Base-by-base conservation (phyloP, 108 stramenopile species). In the Mediolabrus comicus region DNA sequence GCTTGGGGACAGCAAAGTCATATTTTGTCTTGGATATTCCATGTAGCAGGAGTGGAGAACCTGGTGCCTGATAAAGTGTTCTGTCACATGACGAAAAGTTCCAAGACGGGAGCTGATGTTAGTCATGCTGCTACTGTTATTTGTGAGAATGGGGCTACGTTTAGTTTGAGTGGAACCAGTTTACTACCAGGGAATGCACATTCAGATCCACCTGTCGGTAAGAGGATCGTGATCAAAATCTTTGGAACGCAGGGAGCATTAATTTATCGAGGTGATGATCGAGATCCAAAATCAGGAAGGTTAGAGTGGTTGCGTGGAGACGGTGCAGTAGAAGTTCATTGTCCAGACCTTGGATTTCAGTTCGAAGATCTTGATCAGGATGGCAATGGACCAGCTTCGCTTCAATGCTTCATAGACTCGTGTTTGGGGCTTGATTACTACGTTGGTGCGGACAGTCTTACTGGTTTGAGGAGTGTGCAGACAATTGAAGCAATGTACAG, bases 1-100 rank as follows among this genome's bases (percentile, higher is more conserved):
- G 82, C 74, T 4, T 88, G 87, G 87, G 90, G 87, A 11, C 90
- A 91, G 36, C 65, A 71, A 22, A 79, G 76, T 12, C 90, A 91
- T 84, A 17, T 85, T 0, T 46, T 91, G 39, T 86, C 84, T 28
- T 91, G 87, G 81, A 65, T 91, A 14, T 83, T 75, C 52, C 82
- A 87, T 39, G 86, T 85, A 13, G 51, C 62, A 4, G 69, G 64
- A 12, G 67, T 72, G 36, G 63, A 67, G 6, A 52, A 43, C 53
- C 43, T 87, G 28, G 33, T 71, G 25, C 89, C 89, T 10, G 24
- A 51, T 5, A 32, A 67, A 5, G 89, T 87, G 1, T 84, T 49
- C 63, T 85, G 83, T 58, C 49, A 54, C 17, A 85, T 90, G 86
- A 84, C 69, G 1, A 77, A 79, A 31, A 75, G 76, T 12, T 65